These are phyloP conservation scores for Cladosporium colombiae DNA, from an alignment of 2,329 filamentous ascomycete species.

Conservation along the genomic window DNA sequence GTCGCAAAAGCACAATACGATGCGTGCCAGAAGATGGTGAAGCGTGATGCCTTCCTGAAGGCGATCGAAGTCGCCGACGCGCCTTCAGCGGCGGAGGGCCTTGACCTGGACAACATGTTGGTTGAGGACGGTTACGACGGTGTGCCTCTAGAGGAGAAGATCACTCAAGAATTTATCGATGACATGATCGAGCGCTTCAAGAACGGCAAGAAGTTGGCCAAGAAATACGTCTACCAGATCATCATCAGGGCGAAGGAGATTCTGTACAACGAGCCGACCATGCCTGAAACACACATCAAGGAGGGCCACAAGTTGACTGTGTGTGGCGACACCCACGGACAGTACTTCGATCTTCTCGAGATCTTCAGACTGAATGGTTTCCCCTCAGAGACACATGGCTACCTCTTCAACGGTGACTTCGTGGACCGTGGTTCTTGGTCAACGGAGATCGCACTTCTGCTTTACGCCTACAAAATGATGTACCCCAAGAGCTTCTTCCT, in stretches of 20 bases:
- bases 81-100: conserved; percentile 84
- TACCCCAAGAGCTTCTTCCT: conserved; percentile 81
- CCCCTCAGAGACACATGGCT: conserved; percentile 83
- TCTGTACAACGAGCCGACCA: conserved; percentile 88
- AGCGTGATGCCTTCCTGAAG: conserved; percentile 86
- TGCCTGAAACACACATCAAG: conserved; percentile 88
- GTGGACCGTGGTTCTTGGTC: conserved; percentile 98
- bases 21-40: conserved; percentile 93
- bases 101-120: conserved; percentile 82
- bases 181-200: conserved; percentile 98
- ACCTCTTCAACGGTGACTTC: conserved; percentile 98
- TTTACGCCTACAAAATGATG: conserved; percentile 97
- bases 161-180: conserved; percentile 96
- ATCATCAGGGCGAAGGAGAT: conserved; percentile 86
- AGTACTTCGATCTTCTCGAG: conserved; percentile 97
- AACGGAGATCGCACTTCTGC: conserved; percentile 87
- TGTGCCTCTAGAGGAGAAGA: conserved; percentile 71
- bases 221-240: conserved; percentile 98
- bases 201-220: conserved; percentile 89
- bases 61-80: conserved; percentile 93
- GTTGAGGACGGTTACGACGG: conserved; percentile 88
- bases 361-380: conserved; percentile 89
- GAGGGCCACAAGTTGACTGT: conserved; percentile 81
- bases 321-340: conserved; percentile 95
- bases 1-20: conserved; percentile 87